A percentile compares a stretch with the other conserved stretches of the same genome.
phyloP scores from a whole-genome alignment of 1,284 basidiomycete species.

The Spongiforma sp. region DNA sequence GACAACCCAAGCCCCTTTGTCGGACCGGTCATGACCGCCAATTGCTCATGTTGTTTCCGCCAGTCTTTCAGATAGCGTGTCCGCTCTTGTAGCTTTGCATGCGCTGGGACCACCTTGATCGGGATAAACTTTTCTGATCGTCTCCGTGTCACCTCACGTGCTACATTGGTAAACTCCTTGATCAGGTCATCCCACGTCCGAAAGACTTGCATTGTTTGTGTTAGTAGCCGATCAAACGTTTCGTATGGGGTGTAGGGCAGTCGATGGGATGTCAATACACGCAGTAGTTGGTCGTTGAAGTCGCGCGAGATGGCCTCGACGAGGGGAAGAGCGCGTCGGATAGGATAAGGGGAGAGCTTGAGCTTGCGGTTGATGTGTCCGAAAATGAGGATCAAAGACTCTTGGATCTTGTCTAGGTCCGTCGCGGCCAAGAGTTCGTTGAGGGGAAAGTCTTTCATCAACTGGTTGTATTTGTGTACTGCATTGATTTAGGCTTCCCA shows the following conservation, averaged over 20 bases:
- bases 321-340: conserved; percentile 92
- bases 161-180: conserved; percentile 98
- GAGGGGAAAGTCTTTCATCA: conserved; percentile 99
- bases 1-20: conserved; percentile 92
- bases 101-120: conserved; percentile 93
- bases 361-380: conserved; percentile 96
- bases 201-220: conserved; percentile 84
- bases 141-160: conserved; percentile 93
- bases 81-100: conserved; percentile 91
- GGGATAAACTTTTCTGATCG: conserved; percentile 95
- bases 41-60: conserved; percentile 97
- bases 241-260: conserved; percentile 95
- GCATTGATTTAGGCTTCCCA: conserved; percentile 43
- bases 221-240: conserved; percentile 88
- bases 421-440: conserved; percentile 97
- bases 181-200: conserved; percentile 96
- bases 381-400: conserved; percentile 88
- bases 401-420: conserved; percentile 93
- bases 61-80: conserved; percentile 90
- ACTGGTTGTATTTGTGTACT: conserved; percentile 95
- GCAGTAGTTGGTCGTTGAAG: conserved; percentile 94
- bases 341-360: conserved; percentile 94
- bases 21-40: conserved; percentile 96
- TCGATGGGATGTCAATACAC: conserved; percentile 89
- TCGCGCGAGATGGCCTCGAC: conserved; percentile 98